Percentiles rank a stretch among this genome's conserved stretches.
Conservation (phyloP, 805 yeast genomes). For the Jamesozyma gamospora region DNA sequence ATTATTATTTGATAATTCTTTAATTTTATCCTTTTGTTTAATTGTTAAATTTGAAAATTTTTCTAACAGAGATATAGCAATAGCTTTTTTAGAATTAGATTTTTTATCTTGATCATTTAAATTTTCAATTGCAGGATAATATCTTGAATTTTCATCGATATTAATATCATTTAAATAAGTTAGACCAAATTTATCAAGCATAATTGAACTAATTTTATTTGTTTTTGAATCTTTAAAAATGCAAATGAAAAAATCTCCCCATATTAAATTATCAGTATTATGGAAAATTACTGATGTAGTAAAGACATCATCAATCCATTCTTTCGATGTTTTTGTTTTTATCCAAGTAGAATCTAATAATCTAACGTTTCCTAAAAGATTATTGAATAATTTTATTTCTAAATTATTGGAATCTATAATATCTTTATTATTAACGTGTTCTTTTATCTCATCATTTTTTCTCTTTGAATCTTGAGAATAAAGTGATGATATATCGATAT, state of each 20-base stretch:
- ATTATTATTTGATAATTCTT: constrained; percentile 5
- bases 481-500: constrained; percentile 7
- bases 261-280: constrained; percentile 21
- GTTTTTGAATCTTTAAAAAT: constrained; percentile 21
- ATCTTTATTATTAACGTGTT: neutral
- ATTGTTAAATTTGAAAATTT: constrained; percentile 49
- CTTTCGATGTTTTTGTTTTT: constrained; percentile 4
- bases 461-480: constrained; percentile 5
- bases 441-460: neutral
- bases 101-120: constrained; percentile 38
- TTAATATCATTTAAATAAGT: constrained; percentile 50
- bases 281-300: constrained; percentile 16
- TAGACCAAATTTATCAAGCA: constrained; percentile 59
- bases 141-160: constrained; percentile 50
- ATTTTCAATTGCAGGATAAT: constrained; percentile 71
- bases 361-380: constrained; percentile 4
- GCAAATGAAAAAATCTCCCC: constrained; percentile 23
- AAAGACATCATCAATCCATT: constrained; percentile 17
- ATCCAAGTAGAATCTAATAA: constrained; percentile 2
- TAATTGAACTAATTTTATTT: constrained; percentile 40
- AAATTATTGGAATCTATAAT: constrained; percentile 1
- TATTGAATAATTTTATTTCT: constrained; percentile 7
- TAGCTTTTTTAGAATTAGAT: constrained; percentile 57
- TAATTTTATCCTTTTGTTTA: constrained; percentile 8
- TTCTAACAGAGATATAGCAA: constrained; percentile 66